phyloP scores from a whole-genome alignment of 1,284 basidiomycete genomes.

The Ceratobasidium sp. region DNA sequence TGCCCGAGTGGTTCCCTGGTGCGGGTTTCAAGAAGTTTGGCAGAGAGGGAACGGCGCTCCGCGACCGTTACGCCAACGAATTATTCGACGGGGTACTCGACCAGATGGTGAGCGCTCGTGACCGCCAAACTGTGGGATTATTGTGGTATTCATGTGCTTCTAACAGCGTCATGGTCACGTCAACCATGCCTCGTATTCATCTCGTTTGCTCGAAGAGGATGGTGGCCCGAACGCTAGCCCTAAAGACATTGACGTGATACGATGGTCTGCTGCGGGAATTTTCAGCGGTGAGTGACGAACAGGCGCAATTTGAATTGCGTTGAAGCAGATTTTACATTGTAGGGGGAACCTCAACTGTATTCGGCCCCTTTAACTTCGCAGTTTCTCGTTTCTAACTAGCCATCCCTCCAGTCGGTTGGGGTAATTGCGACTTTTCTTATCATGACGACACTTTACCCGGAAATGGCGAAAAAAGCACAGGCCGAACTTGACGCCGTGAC shows the following conservation, averaged over 20 bases:
- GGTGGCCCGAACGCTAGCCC: slow-evolving; percentile 4
- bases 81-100: slow-evolving; percentile 10
- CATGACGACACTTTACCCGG: slow-evolving; percentile 45
- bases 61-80: neutral
- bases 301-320: too few species aligned
- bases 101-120: slow-evolving; percentile 11
- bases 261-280: slow-evolving; percentile 24
- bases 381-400: neutral
- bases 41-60: neutral
- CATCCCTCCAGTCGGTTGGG: slow-evolving; percentile 9
- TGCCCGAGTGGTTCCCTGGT: slow-evolving; percentile 36
- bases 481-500: slow-evolving; percentile 37
- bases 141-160: neutral
- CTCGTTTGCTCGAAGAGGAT: slow-evolving; percentile 25
- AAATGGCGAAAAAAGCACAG: slow-evolving; percentile 16
- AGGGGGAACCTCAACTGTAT: slow-evolving; percentile 6
- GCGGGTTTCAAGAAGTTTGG: neutral
- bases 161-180: neutral
- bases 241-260: slow-evolving; percentile 23
- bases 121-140: neutral
- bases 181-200: slow-evolving; percentile 15
- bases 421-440: slow-evolving; percentile 39
- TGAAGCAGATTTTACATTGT: neutral
- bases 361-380: neutral
- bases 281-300: slow-evolving; percentile 11